Percentiles rank a stretch among this genome's conserved stretches.
phyloP scores from a whole-genome alignment of 2,329 filamentous ascomycete species.

The Talaromyces sp. region DNA sequence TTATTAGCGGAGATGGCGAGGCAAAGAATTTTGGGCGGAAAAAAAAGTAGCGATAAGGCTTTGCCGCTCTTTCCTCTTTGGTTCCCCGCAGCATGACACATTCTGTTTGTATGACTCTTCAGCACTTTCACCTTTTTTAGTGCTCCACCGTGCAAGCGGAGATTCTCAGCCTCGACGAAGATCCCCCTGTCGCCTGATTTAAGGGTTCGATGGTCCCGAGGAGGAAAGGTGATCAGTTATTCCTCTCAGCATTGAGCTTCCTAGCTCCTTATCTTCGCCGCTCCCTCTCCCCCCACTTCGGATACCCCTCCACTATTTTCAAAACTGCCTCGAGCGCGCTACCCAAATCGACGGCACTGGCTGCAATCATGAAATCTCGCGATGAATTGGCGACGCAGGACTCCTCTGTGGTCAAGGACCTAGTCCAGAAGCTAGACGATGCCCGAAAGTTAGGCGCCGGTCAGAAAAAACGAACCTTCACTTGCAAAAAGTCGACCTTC shows the following conservation, averaged over 20 bases:
- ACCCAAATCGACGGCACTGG: background rate
- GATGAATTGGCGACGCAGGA: slow-evolving; percentile 66
- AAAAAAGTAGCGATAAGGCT: slow-evolving; percentile 12
- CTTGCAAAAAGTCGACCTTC: slow-evolving; percentile 80
- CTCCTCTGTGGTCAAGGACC: slow-evolving; percentile 63
- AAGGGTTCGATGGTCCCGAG: background rate
- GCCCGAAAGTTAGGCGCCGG: slow-evolving; percentile 51
- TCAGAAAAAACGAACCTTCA: slow-evolving; percentile 61
- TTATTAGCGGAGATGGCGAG: background rate
- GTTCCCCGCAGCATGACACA: slow-evolving; percentile 27
- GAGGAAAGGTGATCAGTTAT: background rate
- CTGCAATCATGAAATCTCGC: slow-evolving; percentile 51
- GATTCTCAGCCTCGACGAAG: background rate
- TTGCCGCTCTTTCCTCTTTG: slow-evolving; percentile 22
- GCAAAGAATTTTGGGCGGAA: background rate
- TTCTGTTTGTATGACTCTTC: slow-evolving; percentile 13
- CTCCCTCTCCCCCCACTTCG: slow-evolving; percentile 9
- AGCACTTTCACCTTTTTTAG: background rate
- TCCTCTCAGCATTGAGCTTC: background rate
- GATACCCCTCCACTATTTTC: slow-evolving; percentile 8
- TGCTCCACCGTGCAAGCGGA: no score
- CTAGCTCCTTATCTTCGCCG: slow-evolving; percentile 1
- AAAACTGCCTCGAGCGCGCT: background rate
- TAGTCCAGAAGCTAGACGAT: slow-evolving; percentile 67
- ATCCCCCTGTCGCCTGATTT: background rate